phyloP scores from a whole-genome alignment of 768 basidiomycete genomes.

The Lactarius sanguifluus region DNA sequence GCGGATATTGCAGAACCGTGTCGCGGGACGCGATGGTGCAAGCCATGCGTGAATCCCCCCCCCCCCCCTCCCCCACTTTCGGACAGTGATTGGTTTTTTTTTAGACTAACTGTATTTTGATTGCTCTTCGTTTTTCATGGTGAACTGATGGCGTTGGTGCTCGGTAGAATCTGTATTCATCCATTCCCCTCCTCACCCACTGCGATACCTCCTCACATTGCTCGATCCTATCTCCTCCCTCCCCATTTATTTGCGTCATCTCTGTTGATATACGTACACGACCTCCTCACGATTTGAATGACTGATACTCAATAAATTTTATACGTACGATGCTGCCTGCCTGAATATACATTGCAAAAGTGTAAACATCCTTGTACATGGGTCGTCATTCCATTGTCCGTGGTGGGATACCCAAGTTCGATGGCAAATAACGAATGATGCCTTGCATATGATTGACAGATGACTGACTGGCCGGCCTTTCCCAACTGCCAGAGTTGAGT shows the following conservation, averaged over 20 bases:
- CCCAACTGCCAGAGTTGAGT: too few species aligned
- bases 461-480: too few species aligned
- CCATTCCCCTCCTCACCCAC: background rate
- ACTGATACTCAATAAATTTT: background rate
- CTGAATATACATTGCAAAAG: background rate
- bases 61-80: background rate
- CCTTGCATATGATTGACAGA: too few species aligned
- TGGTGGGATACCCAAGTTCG: too few species aligned
- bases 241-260: background rate
- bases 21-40: slow-evolving; percentile 13
- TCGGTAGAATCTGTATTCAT: background rate
- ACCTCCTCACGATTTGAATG: background rate
- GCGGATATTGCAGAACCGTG: slow-evolving; percentile 22
- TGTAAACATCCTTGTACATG: too few species aligned
- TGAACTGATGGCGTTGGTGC: background rate
- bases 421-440: too few species aligned
- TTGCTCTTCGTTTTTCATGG: background rate
- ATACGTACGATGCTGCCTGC: background rate
- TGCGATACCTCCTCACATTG: background rate
- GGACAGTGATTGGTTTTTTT: background rate
- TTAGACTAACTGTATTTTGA: background rate
- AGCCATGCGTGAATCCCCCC: slow-evolving; percentile 13
- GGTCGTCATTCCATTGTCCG: too few species aligned
- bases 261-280: background rate
- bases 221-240: background rate